These are phyloP conservation scores for Leccinum angustisporum DNA, from an alignment of 1,284 basidiomycete species.

Conservation along the genomic window DNA sequence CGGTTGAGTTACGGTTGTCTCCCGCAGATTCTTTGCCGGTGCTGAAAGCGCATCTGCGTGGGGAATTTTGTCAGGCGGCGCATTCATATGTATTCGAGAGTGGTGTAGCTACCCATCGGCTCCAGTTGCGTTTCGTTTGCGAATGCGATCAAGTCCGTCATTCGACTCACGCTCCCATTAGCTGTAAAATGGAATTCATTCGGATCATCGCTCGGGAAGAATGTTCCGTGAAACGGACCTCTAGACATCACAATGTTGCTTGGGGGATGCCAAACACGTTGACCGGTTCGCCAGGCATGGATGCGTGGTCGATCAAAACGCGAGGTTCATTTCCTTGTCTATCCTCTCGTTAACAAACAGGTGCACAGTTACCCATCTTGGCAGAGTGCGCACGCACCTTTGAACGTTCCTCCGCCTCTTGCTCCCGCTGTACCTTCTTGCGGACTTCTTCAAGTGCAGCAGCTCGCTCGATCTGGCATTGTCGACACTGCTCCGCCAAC, in stretches of 20 bases:
- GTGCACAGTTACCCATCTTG: conserved; percentile 25
- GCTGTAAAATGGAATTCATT: conserved; percentile 36
- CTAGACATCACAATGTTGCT: conserved; percentile 80
- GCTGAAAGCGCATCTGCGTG: conserved; percentile 34
- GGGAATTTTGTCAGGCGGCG: conserved; percentile 23
- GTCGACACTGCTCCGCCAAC: too few species aligned
- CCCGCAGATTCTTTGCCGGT: conserved; percentile 35
- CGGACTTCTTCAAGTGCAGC: too few species aligned
- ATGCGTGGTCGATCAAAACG: conserved; percentile 53
- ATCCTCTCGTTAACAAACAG: conserved; percentile 37
- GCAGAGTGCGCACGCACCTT: too few species aligned
- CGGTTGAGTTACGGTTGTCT: conserved; percentile 21
- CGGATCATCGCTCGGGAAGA: background rate
- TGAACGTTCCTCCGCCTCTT: too few species aligned
- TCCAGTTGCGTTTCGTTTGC: conserved; percentile 54
- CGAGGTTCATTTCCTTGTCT: conserved; percentile 63
- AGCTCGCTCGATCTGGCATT: too few species aligned
- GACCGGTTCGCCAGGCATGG: conserved; percentile 73
- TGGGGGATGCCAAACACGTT: conserved; percentile 84
- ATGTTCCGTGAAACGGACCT: conserved; percentile 45
- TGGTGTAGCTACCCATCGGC: conserved; percentile 56
- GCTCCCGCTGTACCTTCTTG: too few species aligned
- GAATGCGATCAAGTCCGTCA: conserved; percentile 71
- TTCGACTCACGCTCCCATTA: conserved; percentile 72
- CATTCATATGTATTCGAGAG: conserved; percentile 33